These are phyloP conservation scores for Spergularia azorica DNA, from an alignment of 179 eudicot genomes.

Conservation along the genomic window DNA sequence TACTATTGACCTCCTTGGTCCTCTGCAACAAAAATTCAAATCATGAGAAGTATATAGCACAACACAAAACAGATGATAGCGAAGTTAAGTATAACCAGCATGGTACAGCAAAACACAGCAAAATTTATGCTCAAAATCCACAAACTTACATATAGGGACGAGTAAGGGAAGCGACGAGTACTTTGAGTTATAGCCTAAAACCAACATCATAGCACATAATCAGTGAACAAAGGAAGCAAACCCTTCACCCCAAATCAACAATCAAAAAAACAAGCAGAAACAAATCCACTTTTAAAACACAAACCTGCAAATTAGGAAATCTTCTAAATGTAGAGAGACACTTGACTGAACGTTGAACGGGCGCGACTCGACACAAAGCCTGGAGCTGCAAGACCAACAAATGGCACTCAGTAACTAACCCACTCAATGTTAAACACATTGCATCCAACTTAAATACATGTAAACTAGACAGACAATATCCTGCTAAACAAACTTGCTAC, in stretches of 20 bases:
- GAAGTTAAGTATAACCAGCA: not conserved
- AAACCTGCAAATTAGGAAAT: slow-evolving; percentile 56
- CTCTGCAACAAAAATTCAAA: slow-evolving; percentile 35
- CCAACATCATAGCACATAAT: slow-evolving; percentile 16
- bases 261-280: not conserved
- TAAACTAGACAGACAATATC: not conserved
- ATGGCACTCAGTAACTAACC: not conserved
- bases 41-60: not conserved
- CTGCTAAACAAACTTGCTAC: not conserved
- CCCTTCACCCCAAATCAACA: not conserved
- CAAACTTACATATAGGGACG: slow-evolving; percentile 54
- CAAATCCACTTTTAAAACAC: slow-evolving; percentile 6
- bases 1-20: slow-evolving; percentile 46
- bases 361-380: slow-evolving; percentile 33
- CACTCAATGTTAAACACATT: not conserved
- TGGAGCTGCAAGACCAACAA: slow-evolving; percentile 48
- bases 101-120: not conserved
- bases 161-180: slow-evolving; percentile 41
- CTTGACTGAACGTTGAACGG: slow-evolving; percentile 38
- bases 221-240: not conserved
- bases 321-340: slow-evolving; percentile 38
- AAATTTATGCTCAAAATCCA: slow-evolving; percentile 6
- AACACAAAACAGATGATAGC: not conserved
- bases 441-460: not conserved
- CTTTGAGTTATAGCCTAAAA: slow-evolving; percentile 49